Evolutionary conservation across 2,329 filamentous ascomycete species (phyloP).

Genomic region (Chaetomium strumarium): DNA sequence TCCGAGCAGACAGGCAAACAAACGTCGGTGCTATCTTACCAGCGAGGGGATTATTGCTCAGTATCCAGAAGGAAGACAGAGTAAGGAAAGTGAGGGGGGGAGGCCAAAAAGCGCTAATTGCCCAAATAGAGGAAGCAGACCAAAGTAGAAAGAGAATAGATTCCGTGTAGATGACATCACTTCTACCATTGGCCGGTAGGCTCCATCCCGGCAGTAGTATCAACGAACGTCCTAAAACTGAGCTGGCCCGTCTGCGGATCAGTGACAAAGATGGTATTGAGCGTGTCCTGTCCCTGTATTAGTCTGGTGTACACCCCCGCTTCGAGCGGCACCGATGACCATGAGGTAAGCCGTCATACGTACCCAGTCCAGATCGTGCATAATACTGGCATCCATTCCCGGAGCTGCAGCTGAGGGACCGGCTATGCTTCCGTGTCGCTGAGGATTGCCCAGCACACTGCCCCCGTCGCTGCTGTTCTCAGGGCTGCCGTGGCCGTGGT

Average conservation of each 20-base stretch:
- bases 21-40: too few relatives aligned
- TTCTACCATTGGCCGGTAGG: not conserved
- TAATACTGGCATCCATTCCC: constrained; percentile 21
- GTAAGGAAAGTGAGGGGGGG: too few relatives aligned
- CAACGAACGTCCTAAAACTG: constrained; percentile 12
- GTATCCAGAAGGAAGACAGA: too few relatives aligned
- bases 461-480: constrained; percentile 39
- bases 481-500: constrained; percentile 34
- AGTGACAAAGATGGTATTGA: constrained; percentile 22
- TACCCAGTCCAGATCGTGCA: constrained; percentile 62
- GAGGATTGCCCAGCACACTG: constrained; percentile 26
- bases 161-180: too few relatives aligned
- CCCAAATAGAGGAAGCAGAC: too few relatives aligned
- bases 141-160: too few relatives aligned
- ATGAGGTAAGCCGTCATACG: constrained; percentile 27
- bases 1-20: too few relatives aligned
- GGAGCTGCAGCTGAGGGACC: constrained; percentile 1
- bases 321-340: too few relatives aligned
- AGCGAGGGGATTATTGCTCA: too few relatives aligned
- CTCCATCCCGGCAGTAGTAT: not conserved
- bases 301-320: too few relatives aligned
- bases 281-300: constrained; percentile 13
- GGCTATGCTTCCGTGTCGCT: constrained; percentile 5
- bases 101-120: too few relatives aligned
- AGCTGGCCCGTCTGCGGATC: constrained; percentile 27